Percentiles rank a stretch among this genome's conserved stretches.
Conservation (phyloP, 805 yeast species). For the Suhomyces vadensis region DNA sequence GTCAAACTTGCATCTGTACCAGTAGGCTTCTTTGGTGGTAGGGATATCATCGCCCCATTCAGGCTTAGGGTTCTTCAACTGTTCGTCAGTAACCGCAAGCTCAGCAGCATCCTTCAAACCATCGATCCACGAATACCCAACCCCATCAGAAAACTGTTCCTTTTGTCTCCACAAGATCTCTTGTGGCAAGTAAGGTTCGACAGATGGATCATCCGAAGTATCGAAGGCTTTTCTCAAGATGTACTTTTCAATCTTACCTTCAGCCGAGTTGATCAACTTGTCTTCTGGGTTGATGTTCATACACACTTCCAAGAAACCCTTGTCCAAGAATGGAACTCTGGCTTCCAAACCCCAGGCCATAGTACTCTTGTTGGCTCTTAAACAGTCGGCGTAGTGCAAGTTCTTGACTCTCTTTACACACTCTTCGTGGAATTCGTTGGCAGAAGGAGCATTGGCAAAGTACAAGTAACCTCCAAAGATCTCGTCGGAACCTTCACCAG, state of each 20-base stretch:
- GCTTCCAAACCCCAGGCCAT: constrained; percentile 99
- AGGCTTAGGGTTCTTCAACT: constrained; percentile 85
- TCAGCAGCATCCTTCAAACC: constrained; percentile 96
- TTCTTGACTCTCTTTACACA: constrained; percentile 95
- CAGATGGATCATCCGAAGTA: constrained; percentile 76
- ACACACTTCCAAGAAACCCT: constrained; percentile 83
- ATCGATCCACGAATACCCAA: constrained; percentile 99
- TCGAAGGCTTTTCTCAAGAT: constrained; percentile 97
- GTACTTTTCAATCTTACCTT: constrained; percentile 90
- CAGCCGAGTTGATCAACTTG: constrained; percentile 72
- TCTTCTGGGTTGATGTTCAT: constrained; percentile 95
- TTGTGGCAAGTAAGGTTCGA: constrained; percentile 86
- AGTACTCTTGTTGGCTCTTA: constrained; percentile 98
- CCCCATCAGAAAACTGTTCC: constrained; percentile 99
- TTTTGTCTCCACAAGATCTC: constrained; percentile 99
- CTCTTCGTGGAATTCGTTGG: constrained; percentile 92
- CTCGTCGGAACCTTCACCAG: constrained; percentile 99
- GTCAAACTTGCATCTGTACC: constrained; percentile 97
- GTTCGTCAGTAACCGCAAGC: constrained; percentile 81
- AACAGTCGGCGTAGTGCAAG: constrained; percentile 95
- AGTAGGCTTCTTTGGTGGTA: constrained; percentile 97
- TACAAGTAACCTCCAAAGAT: constrained; percentile 98
- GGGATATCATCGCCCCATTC: constrained; percentile 97
- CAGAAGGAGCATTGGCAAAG: constrained; percentile 94
- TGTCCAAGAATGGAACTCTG: constrained; percentile 98